These are phyloP conservation scores for Parascedosporium putredinis DNA, from an alignment of 2,329 filamentous ascomycete species.

Conservation along the genomic window DNA sequence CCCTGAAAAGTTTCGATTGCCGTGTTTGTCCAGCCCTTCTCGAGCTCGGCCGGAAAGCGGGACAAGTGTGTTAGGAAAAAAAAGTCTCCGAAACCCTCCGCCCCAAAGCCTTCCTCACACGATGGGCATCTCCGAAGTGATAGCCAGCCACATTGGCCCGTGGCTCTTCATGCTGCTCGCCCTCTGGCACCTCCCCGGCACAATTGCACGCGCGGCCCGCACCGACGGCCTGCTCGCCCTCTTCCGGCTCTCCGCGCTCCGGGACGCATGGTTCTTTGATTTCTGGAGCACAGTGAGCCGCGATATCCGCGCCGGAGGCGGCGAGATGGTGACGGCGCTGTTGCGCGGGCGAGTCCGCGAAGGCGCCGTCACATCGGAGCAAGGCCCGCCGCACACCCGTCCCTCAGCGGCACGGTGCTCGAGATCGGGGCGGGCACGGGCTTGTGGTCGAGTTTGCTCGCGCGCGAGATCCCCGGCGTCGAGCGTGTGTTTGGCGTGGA, in stretches of 20 bases:
- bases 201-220: conserved; percentile 30
- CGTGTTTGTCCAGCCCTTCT: too few relatives aligned
- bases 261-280: conserved; percentile 44
- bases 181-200: conserved; percentile 37
- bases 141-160: conserved; percentile 29
- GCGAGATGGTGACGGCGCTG: conserved; percentile 38
- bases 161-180: conserved; percentile 43
- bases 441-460: conserved; percentile 48
- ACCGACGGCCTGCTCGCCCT: too few relatives aligned
- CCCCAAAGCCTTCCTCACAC: neutral
- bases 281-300: conserved; percentile 52
- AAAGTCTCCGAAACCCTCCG: neutral
- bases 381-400: conserved; percentile 22
- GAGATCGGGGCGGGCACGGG: conserved; percentile 55
- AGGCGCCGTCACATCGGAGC: conserved; percentile 26
- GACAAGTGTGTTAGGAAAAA: neutral
- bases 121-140: neutral
- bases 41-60: too few relatives aligned
- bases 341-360: conserved; percentile 36
- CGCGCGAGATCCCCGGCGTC: conserved; percentile 15
- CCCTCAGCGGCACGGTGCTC: conserved; percentile 40
- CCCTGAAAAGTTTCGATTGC: neutral
- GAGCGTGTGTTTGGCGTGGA: conserved; percentile 52
- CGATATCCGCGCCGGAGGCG: conserved; percentile 29
- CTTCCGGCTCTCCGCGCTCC: conserved; percentile 29